Percentiles rank a stretch among this genome's conserved stretches.
phyloP scores from a whole-genome alignment of 148 eudicot species.

The Fagopyrum esculentum region DNA sequence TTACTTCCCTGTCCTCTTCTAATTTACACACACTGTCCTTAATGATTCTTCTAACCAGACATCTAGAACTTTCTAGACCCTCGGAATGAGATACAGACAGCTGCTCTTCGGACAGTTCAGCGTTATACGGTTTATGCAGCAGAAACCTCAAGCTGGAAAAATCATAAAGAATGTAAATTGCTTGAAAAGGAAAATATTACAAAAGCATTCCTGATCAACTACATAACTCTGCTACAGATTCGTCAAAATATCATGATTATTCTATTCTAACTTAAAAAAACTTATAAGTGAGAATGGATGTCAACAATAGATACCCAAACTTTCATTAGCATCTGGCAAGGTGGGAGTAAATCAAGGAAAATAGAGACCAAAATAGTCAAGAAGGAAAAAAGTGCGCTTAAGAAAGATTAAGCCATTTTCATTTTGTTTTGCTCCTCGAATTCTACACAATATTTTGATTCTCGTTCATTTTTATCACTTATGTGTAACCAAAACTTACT shows the following conservation, averaged over 20 bases:
- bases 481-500: not conserved
- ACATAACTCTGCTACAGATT: not conserved
- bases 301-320: not conserved
- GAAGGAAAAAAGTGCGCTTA: not conserved
- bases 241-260: not conserved
- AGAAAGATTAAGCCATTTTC: not conserved
- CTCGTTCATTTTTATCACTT: not conserved
- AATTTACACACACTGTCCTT: constrained; percentile 56
- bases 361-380: not conserved
- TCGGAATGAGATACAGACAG: constrained; percentile 24
- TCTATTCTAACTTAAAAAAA: not conserved
- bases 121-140: constrained; percentile 39
- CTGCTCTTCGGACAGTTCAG: constrained; percentile 41
- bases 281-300: not conserved
- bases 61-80: constrained; percentile 45
- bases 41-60: constrained; percentile 40
- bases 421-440: not conserved
- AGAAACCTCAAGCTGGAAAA: constrained; percentile 68
- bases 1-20: constrained; percentile 39
- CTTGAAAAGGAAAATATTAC: not conserved
- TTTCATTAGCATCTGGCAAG: not conserved
- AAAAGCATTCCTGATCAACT: not conserved
- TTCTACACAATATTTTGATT: not conserved
- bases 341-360: not conserved
- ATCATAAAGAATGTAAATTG: constrained; percentile 1